These are phyloP conservation scores for Nissolia schottii DNA, from an alignment of 306 rosid genomes.

Conservation along the genomic window DNA sequence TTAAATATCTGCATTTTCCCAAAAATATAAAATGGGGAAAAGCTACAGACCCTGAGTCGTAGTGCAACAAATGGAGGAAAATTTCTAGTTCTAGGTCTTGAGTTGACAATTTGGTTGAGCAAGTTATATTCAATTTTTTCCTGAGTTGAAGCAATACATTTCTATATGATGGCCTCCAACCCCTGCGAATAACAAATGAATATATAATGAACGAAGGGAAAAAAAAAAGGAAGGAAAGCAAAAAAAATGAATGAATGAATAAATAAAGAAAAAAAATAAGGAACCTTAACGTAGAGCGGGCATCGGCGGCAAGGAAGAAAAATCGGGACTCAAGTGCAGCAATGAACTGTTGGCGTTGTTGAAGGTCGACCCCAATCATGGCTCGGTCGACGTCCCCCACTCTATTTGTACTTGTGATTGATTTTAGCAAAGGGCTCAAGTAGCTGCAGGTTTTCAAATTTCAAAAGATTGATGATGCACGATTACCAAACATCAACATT, in stretches of 20 bases:
- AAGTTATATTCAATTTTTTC: constrained; percentile 59
- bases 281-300: constrained; percentile 80
- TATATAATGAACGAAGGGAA: neutral
- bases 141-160: constrained; percentile 76
- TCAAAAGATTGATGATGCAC: constrained; percentile 38
- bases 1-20: neutral
- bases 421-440: constrained; percentile 90
- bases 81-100: constrained; percentile 91
- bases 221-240: neutral
- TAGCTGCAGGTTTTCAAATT: constrained; percentile 50
- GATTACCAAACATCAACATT: neutral
- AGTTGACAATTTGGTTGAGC: constrained; percentile 69
- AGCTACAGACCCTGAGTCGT: constrained; percentile 42
- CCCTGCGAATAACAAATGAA: constrained; percentile 40
- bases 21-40: neutral
- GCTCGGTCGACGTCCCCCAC: constrained; percentile 48
- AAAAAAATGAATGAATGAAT: neutral
- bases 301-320: constrained; percentile 89
- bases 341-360: constrained; percentile 64
- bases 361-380: constrained; percentile 71
- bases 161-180: constrained; percentile 97
- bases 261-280: neutral
- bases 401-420: constrained; percentile 45
- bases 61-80: constrained; percentile 81
- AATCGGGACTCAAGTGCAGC: constrained; percentile 75